Base-by-base conservation (phyloP, 2,329 filamentous ascomycete genomes). In the Talaromyces atroroseus region DNA sequence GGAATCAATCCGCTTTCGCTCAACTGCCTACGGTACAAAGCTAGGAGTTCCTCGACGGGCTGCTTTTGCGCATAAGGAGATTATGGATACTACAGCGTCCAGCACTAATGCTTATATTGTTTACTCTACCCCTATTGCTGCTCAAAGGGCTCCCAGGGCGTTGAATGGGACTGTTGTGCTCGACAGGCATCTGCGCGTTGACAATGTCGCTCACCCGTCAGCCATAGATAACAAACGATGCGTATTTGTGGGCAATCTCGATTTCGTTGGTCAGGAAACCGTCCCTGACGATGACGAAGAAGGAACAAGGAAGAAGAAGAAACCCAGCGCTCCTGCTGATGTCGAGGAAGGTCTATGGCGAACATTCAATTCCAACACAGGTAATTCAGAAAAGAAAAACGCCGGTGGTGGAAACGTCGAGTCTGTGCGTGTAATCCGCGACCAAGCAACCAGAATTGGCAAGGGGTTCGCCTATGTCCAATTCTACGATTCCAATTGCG, bases 401-500 rank as follows among this genome's bases (percentile, higher is more conserved):
- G 57, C 63, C 21, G 68, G 85, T 47, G 86, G 82, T 59, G 92
- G 92, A 62, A 88, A 82, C 61, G 89, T 99, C 12, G 92, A 99
- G 74, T 95, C 87, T 67, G 95, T 99, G 36, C 88, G 94, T 34
- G 91, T 99, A 20, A 83, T 96, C 51, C 85, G 94, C 55, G 94
- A 99, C 68, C 80, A 89, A 60, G 87, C 88, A 63, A 99, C 95
- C 7, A 84, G 95, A 50, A 90, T 99, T 29, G 91, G 94, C 66
- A 99, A 99, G 71, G 94, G 94, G 4, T 90, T 99, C 68, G 95
- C 95, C 60, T 99, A 99, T 67, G 92, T 99, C 16, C 94, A 99
- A 69, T 99, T 99, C 74, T 84, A 87, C 78, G 90, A 97, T 65
- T 84, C 81, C 60, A 96, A 95, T 65, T 80, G 87, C 46, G 92